phyloP scores from a whole-genome alignment of 2,329 filamentous ascomycete species.

The Trichophyton benhamiae region DNA sequence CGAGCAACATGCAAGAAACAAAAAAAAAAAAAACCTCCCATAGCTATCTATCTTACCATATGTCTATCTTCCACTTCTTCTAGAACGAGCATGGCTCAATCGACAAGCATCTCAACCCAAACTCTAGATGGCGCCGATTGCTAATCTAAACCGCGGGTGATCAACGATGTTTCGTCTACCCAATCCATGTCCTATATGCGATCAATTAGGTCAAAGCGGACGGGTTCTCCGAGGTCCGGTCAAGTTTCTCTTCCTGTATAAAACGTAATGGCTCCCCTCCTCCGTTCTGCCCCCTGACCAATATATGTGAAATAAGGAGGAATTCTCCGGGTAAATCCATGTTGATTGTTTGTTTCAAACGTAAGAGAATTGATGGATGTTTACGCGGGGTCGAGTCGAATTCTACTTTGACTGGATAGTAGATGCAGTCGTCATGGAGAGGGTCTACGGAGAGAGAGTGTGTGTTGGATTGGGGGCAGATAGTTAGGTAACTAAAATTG shows the following conservation, averaged over 20 bases:
- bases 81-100: not conserved
- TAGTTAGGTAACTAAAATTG: not conserved
- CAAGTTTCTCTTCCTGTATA: not conserved
- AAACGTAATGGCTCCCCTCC: not conserved
- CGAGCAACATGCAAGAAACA: not conserved
- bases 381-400: too few species aligned
- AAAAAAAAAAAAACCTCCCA: not conserved
- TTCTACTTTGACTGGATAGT: not conserved
- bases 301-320: not conserved
- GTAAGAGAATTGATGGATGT: not conserved
- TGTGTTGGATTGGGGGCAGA: not conserved
- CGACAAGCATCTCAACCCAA: not conserved
- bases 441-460: not conserved
- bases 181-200: not conserved
- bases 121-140: not conserved
- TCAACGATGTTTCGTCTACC: not conserved
- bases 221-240: too few species aligned
- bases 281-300: not conserved
- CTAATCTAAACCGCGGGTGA: not conserved
- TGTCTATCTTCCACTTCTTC: not conserved
- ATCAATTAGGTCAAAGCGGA: conserved; percentile 1
- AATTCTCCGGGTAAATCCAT: conserved; percentile 1
- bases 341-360: not conserved
- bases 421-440: not conserved
- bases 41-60: not conserved